A percentile compares a stretch with the other conserved stretches of the same genome.
Conservation (phyloP, 164 flowering plant species). For the Cinnamomum chago region DNA sequence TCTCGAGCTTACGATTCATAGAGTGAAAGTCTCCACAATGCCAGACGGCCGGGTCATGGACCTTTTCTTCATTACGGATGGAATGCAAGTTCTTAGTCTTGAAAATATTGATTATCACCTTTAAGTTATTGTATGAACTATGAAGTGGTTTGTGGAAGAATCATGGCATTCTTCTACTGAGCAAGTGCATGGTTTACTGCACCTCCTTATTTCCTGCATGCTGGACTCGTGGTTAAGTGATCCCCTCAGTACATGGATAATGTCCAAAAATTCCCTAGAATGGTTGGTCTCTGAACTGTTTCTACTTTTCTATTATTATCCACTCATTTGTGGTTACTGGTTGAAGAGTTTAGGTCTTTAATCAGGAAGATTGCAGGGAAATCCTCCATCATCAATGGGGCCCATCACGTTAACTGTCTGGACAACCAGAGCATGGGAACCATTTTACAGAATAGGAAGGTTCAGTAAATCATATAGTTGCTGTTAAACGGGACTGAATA, state of each 20-base stretch:
- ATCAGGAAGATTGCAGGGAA: too few species aligned
- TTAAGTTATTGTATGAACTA: neutral
- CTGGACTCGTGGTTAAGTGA: too few species aligned
- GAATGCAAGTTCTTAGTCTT: conserved; percentile 18
- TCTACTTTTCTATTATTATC: neutral
- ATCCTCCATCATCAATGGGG: too few species aligned
- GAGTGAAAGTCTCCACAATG: conserved; percentile 70
- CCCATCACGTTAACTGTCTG: too few species aligned
- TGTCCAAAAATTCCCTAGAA: too few species aligned
- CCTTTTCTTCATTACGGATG: conserved; percentile 72
- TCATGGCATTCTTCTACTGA: too few species aligned
- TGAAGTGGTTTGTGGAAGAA: neutral
- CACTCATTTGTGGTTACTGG: neutral
- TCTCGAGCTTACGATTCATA: conserved; percentile 61
- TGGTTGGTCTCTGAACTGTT: neutral
- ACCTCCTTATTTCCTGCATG: neutral
- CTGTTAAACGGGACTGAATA: too few species aligned
- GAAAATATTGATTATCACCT: neutral
- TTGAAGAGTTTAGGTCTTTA: neutral
- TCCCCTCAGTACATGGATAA: too few species aligned
- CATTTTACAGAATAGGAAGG: too few species aligned
- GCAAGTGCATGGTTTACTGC: too few species aligned
- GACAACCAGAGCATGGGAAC: too few species aligned
- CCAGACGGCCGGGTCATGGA: conserved; percentile 79
- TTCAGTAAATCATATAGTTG: neutral